Evolutionary conservation across 2,329 filamentous ascomycete genomes (phyloP).

Genomic region (Elsinoe ampelina): DNA sequence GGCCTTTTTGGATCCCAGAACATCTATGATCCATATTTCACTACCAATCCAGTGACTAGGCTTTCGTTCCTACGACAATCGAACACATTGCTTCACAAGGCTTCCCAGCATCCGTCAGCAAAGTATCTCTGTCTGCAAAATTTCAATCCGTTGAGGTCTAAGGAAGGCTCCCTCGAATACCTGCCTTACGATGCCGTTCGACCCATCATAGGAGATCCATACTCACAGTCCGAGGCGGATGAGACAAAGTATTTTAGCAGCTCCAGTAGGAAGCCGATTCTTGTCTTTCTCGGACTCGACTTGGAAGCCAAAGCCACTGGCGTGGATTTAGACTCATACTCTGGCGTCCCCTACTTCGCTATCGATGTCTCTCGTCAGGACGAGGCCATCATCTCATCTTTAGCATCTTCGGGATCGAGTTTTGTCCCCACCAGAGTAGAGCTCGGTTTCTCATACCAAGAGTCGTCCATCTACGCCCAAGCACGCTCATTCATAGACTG

Average conservation of each 20-base stretch:
- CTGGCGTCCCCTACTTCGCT: slow-evolving; percentile 19
- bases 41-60: slow-evolving; percentile 8
- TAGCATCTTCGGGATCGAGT: slow-evolving; percentile 17
- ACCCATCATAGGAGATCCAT: slow-evolving; percentile 18
- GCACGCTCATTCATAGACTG: slow-evolving; percentile 19
- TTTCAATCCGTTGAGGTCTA: slow-evolving; percentile 17
- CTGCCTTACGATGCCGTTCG: slow-evolving; percentile 16
- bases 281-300: slow-evolving; percentile 19
- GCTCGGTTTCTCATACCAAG: slow-evolving; percentile 16
- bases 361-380: slow-evolving; percentile 15
- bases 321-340: slow-evolving; percentile 17
- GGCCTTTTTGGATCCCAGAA: slow-evolving; percentile 1
- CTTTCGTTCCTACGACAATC: slow-evolving; percentile 18
- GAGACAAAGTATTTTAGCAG: slow-evolving; percentile 18
- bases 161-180: slow-evolving; percentile 16
- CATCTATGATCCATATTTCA: slow-evolving; percentile 10
- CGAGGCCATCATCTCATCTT: background rate
- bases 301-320: slow-evolving; percentile 17
- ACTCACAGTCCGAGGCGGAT: slow-evolving; percentile 17
- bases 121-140: slow-evolving; percentile 19
- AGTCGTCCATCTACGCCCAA: slow-evolving; percentile 20
- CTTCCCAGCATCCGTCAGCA: slow-evolving; percentile 18
- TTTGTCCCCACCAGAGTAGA: slow-evolving; percentile 19
- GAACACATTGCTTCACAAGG: slow-evolving; percentile 18
- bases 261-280: slow-evolving; percentile 17